Percentiles rank a stretch among this genome's conserved stretches.
phyloP scores from a whole-genome alignment of 2,329 filamentous ascomycete species.

The Rutstroemia sp. region DNA sequence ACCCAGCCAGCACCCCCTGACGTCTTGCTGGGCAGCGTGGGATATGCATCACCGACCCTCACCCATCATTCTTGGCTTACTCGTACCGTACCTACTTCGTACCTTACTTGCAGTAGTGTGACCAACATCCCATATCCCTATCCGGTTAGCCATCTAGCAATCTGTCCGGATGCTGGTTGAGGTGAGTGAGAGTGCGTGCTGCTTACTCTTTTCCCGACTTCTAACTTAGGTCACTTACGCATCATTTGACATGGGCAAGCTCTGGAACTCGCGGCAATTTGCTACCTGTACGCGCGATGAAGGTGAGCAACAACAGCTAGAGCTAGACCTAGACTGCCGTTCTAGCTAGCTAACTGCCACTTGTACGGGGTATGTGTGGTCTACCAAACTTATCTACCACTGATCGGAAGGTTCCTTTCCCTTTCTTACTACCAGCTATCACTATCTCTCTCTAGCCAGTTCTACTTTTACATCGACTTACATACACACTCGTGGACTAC shows the following conservation, averaged over 20 bases:
- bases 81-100: not conserved
- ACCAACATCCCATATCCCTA: not conserved
- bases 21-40: too few relatives aligned
- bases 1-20: too few relatives aligned
- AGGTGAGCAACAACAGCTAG: too few relatives aligned
- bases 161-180: too few relatives aligned
- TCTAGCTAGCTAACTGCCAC: not conserved
- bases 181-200: too few relatives aligned
- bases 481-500: not conserved
- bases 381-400: too few relatives aligned
- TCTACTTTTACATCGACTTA: not conserved
- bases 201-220: too few relatives aligned
- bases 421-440: not conserved
- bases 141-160: too few relatives aligned
- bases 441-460: not conserved
- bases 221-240: too few relatives aligned
- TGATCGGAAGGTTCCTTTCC: too few relatives aligned
- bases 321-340: not conserved
- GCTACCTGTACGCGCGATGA: slow-evolving; percentile 3
- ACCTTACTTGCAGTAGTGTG: slow-evolving; percentile 5
- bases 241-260: not conserved
- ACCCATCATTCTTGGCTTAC: not conserved
- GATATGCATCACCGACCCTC: too few relatives aligned
- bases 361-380: too few relatives aligned
- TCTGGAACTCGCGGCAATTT: slow-evolving; percentile 6